Percentiles rank a stretch among this genome's conserved stretches.
phyloP scores from a whole-genome alignment of 495 filamentous ascomycete species.

The Apodospora peruviana region DNA sequence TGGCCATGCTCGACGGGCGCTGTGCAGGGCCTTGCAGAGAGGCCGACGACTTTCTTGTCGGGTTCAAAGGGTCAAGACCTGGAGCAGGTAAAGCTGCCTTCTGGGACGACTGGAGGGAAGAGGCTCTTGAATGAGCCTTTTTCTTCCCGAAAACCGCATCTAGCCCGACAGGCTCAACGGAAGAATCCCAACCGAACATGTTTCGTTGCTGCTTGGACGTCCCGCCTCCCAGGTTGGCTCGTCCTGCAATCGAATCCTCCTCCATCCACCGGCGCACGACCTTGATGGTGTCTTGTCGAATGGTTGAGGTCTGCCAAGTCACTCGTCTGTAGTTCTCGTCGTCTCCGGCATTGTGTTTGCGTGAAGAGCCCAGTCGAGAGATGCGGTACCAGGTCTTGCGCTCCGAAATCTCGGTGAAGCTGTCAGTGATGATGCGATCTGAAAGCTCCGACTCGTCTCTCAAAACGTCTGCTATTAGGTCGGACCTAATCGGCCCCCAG shows the following conservation, averaged over 20 bases:
- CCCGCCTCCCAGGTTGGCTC: constrained; percentile 39
- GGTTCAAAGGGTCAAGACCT: neutral
- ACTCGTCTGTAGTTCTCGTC: constrained; percentile 54
- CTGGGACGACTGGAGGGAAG: constrained; percentile 14
- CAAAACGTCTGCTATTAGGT: neutral
- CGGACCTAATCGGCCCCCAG: constrained; percentile 21
- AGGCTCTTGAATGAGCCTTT: constrained; percentile 14
- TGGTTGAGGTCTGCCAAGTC: constrained; percentile 46
- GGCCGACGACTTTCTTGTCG: constrained; percentile 3
- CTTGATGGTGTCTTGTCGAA: constrained; percentile 47
- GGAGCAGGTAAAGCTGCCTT: neutral
- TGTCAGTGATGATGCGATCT: constrained; percentile 39
- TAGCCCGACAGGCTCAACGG: constrained; percentile 39
- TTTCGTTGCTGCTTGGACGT: constrained; percentile 36
- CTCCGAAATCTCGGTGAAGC: constrained; percentile 45
- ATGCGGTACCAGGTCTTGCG: constrained; percentile 60
- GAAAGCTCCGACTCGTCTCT: constrained; percentile 15
- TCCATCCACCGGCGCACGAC: constrained; percentile 56
- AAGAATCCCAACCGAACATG: constrained; percentile 51
- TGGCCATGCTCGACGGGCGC: constrained; percentile 12
- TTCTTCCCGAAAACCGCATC: constrained; percentile 38
- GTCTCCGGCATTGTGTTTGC: constrained; percentile 49
- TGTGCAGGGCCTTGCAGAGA: constrained; percentile 9
- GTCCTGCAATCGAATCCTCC: constrained; percentile 50
- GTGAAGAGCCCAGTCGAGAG: constrained; percentile 50